Evolutionary conservation across 2,329 filamentous ascomycete species (phyloP).

Genomic region (Fusarium dlaminii): DNA sequence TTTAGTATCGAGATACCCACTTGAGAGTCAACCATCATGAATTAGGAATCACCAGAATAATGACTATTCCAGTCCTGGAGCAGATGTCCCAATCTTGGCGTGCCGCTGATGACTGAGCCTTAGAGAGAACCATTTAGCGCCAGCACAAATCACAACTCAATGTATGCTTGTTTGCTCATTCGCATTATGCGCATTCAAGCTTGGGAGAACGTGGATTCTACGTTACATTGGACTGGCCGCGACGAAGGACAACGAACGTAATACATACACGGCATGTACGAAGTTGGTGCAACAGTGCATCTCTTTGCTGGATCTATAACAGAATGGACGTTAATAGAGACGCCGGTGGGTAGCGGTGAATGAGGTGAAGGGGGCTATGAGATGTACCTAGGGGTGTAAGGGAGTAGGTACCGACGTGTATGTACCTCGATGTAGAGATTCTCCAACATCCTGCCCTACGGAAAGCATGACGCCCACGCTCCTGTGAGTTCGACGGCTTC

Average conservation of each 20-base stretch:
- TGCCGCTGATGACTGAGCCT: not conserved
- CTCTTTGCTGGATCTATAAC: not conserved
- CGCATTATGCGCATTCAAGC: not conserved
- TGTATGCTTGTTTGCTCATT: not conserved
- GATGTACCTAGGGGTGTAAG: not conserved
- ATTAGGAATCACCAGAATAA: constrained; percentile 15
- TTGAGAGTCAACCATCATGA: constrained; percentile 16
- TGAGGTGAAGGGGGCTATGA: not conserved
- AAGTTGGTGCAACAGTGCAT: constrained; percentile 19
- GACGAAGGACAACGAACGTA: constrained; percentile 2
- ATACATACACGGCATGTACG: constrained; percentile 32
- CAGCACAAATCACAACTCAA: not conserved
- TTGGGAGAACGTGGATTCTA: not conserved
- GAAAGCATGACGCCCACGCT: constrained; percentile 5
- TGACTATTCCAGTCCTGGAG: constrained; percentile 3
- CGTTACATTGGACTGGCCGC: constrained; percentile 9
- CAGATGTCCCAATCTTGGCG: not conserved
- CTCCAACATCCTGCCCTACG: constrained; percentile 1
- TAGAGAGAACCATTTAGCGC: not conserved
- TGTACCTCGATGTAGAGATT: constrained; percentile 7
- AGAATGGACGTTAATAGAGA: not conserved
- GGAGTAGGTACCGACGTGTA: not conserved
- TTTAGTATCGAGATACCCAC: constrained; percentile 21
- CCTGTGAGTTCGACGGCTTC: constrained; percentile 21
- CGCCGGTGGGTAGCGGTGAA: constrained; percentile 18